Conservation (phyloP, 768 basidiomycete species). For the Leccinum arenicola region DNA sequence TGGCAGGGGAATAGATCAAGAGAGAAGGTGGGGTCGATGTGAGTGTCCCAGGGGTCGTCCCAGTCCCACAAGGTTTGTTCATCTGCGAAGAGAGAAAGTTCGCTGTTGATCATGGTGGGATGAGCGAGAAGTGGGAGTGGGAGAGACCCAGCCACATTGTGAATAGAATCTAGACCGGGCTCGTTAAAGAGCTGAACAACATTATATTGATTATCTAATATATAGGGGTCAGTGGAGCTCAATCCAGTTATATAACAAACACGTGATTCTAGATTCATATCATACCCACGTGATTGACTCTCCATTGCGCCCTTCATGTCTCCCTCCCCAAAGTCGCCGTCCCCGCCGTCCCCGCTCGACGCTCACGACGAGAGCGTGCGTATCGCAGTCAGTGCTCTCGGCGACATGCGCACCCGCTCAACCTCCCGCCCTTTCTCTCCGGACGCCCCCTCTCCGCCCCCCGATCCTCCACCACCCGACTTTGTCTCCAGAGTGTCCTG, state of each 20-base stretch:
- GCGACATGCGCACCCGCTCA: constrained; percentile 47
- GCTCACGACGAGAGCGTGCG: constrained; percentile 73
- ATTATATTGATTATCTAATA: background rate
- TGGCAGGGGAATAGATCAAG: background rate
- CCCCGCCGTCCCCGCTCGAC: constrained; percentile 31
- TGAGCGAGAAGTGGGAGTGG: background rate
- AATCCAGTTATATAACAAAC: background rate
- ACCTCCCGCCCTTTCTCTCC: background rate
- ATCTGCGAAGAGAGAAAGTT: constrained; percentile 17
- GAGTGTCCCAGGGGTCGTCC: constrained; percentile 4
- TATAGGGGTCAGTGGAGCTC: background rate
- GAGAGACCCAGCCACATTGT: constrained; percentile 15
- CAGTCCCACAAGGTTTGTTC: constrained; percentile 5
- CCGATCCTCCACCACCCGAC: constrained; percentile 15
- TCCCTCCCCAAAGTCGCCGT: background rate
- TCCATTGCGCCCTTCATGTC: background rate
- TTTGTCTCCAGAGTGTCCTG: constrained; percentile 56
- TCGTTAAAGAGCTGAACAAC: background rate
- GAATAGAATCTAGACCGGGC: background rate
- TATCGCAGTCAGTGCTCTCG: constrained; percentile 75
- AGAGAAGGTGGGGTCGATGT: background rate
- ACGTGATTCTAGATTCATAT: background rate
- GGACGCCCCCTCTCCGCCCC: constrained; percentile 11
- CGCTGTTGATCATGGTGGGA: constrained; percentile 17
- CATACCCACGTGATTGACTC: constrained; percentile 8